Conservation (phyloP, 805 yeast genomes). For the Hanseniaspora vineae region DNA sequence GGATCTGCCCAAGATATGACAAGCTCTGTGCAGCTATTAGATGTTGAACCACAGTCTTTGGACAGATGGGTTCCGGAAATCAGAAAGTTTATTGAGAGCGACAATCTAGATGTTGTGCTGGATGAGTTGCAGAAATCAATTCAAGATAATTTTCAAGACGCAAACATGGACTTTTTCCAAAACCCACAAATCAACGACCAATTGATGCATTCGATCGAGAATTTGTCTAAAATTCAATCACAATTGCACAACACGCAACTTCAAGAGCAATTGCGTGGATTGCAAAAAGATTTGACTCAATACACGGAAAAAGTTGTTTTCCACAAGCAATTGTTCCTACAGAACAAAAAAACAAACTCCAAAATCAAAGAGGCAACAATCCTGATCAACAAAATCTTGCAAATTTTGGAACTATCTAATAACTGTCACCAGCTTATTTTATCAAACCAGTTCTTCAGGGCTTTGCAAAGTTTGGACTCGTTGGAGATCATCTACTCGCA, state of each 20-base stretch:
- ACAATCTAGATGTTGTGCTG: conserved; percentile 12
- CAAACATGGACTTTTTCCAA: conserved; percentile 20
- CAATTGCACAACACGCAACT: conserved; percentile 42
- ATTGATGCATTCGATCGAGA: conserved; percentile 38
- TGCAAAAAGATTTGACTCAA: conserved; percentile 44
- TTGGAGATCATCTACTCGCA: conserved; percentile 56
- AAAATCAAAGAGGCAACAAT: conserved; percentile 62
- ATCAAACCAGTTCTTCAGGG: conserved; percentile 67
- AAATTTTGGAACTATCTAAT: conserved; percentile 75
- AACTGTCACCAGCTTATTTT: conserved; percentile 65
- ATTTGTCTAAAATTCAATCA: conserved; percentile 47
- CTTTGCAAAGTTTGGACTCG: conserved; percentile 70
- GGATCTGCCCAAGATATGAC: conserved; percentile 3
- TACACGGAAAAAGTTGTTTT: conserved; percentile 56
- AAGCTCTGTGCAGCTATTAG: conserved; percentile 10
- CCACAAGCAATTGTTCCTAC: conserved; percentile 45
- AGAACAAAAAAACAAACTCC: conserved; percentile 46
- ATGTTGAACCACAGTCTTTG: conserved; percentile 17
- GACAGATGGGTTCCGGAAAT: conserved; percentile 24
- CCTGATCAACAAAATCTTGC: conserved; percentile 59
- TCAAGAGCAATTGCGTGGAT: conserved; percentile 33
- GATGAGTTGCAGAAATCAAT: conserved; percentile 20
- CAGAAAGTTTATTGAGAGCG: conserved; percentile 17
- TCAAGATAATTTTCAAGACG: conserved; percentile 23
- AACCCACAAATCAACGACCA: conserved; percentile 24